Evolutionary conservation across 176 grass and related monocot genomes (phyloP), one percentile per base, ranked within the genome.

Genomic region (Puccinellia tenuiflora): DNA sequence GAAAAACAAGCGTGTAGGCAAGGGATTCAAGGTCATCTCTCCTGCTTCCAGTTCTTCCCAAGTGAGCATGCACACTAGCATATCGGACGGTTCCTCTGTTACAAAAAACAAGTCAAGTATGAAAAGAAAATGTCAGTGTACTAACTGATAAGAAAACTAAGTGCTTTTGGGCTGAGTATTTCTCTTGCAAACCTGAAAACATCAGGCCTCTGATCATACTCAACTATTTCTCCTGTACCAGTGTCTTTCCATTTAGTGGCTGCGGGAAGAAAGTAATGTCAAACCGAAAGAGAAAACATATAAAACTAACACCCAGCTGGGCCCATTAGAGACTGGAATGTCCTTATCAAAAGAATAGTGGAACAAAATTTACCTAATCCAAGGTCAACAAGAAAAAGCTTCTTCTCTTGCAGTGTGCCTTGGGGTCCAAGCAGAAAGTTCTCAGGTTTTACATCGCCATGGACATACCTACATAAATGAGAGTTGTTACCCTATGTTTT

Each of bases 381-480:
- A 92, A 97, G 94, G 83, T 97, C 94, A 87, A 94, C 88, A 81
- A 97, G 94, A 77, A 97, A 97, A 92, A 97, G 94, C 73, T 85
- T 94, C 86, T 97, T 94, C 83, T 94, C 92, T 83, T 97, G 86
- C 34, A 62, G 63, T 81, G 92, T 97, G 21, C 92, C 88, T 65
- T 81, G 88, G 68, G 92, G 88, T 77, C 94, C 94, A 85, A 97
- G 94, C 80, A 94, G 92, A 85, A 97, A 97, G 67, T 97, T 97
- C 72, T 97, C 94, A 73, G 94, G 94, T 77, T 97, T 97, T 61
- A 97, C 90, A 88, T 97, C 94, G 29, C 94, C 94, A 68, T 97
- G 94, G 68, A 97, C 92, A 68, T 94, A 97, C 79, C 94, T 97
- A 80, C 72, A 83, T 46, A 92, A 80, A 81, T 15, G 76, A 88